These are phyloP conservation scores for Hanseniaspora meyeri DNA, from an alignment of 805 yeast genomes.

Conservation along the genomic window DNA sequence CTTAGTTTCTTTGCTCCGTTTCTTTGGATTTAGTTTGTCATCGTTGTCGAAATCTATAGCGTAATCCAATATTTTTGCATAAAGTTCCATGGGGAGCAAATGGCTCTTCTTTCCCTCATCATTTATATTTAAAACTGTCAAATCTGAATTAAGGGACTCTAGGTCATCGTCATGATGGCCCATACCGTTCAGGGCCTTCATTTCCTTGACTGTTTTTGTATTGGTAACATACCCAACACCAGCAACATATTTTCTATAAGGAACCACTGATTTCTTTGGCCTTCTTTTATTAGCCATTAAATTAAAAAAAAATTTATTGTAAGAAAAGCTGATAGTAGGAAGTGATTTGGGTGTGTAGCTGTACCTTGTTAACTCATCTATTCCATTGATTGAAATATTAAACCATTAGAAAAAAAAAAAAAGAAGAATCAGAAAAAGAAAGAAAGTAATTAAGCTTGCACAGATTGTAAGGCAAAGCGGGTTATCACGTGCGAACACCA, in stretches of 20 bases:
- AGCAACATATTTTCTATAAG: constrained; percentile 62
- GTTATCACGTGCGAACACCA: too few relatives aligned
- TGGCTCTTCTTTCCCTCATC: not conserved
- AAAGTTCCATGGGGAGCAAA: constrained; percentile 22
- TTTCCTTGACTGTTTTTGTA: constrained; percentile 11
- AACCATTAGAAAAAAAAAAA: not conserved
- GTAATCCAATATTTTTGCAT: constrained; percentile 1
- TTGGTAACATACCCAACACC: constrained; percentile 27
- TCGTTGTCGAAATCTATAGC: constrained; percentile 18
- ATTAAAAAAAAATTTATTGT: too few relatives aligned
- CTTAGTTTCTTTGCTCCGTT: constrained; percentile 19
- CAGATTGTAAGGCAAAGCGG: not conserved
- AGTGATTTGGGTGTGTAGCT: not conserved
- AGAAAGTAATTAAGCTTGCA: too few relatives aligned
- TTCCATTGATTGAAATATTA: not conserved
- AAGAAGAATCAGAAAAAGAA: not conserved
- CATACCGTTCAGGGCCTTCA: not conserved
- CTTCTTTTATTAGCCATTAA: constrained; percentile 80
- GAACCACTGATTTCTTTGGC: constrained; percentile 70
- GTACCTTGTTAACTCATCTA: not conserved
- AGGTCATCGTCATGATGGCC: not conserved
- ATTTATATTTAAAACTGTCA: not conserved
- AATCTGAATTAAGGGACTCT: not conserved
- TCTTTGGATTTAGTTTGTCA: constrained; percentile 16
- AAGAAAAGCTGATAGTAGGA: too few relatives aligned